Evolutionary conservation across 2,329 filamentous ascomycete species (phyloP).

Genomic region (Fusarium sp.): DNA sequence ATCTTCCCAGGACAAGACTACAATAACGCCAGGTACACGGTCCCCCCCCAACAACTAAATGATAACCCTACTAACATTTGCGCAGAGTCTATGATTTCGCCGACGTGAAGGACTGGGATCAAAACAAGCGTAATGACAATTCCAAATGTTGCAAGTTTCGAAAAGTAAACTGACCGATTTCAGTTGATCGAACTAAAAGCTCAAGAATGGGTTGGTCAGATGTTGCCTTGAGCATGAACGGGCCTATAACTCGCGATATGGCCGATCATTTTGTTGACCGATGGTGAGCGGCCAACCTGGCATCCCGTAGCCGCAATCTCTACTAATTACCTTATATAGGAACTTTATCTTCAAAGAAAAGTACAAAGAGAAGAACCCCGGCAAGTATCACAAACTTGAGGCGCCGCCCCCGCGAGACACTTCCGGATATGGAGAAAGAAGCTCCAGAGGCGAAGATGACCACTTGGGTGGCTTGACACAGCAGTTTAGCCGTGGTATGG

Average conservation of each 20-base stretch:
- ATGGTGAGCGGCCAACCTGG: constrained; percentile 65
- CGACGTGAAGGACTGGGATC: constrained; percentile 81
- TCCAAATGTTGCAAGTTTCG: fast-evolving
- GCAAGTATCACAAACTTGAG: constrained; percentile 61
- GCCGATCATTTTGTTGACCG: constrained; percentile 83
- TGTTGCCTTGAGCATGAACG: constrained; percentile 80
- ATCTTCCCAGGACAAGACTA: constrained; percentile 93
- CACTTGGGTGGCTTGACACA: constrained; percentile 61
- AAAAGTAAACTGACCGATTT: not conserved
- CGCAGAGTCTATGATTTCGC: constrained; percentile 80
- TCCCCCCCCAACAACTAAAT: fast-evolving
- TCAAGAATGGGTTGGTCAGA: constrained; percentile 96
- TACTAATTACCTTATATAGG: constrained; percentile 54
- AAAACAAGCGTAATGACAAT: constrained; percentile 75
- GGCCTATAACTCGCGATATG: constrained; percentile 81
- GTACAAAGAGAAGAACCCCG: constrained; percentile 69
- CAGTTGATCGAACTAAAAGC: constrained; percentile 80
- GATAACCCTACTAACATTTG: not conserved
- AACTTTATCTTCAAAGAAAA: constrained; percentile 91
- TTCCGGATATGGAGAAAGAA: constrained; percentile 33
- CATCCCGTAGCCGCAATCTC: not conserved
- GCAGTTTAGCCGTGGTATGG: constrained; percentile 58
- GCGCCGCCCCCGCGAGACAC: constrained; percentile 7
- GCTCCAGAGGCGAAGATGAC: constrained; percentile 46
- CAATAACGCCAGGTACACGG: constrained; percentile 78